Evolutionary conservation across 768 basidiomycete genomes (phyloP), one percentile per base, ranked within the genome.

Genomic region (Rhodotorula babjevae): DNA sequence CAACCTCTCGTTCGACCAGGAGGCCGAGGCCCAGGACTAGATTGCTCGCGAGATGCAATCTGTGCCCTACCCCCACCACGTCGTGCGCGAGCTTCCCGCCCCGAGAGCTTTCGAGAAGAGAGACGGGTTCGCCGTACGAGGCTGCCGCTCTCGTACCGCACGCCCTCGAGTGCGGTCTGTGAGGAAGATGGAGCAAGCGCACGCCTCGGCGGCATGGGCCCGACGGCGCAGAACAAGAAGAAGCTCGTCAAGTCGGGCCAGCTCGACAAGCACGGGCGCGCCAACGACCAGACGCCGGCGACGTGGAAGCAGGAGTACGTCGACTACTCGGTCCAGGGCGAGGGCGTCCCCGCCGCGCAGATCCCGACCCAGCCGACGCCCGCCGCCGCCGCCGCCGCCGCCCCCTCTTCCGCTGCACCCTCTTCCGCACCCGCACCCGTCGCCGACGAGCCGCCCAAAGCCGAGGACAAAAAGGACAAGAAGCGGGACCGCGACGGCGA

Each of bases 141-240:
- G n/a, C n/a, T n/a, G n/a, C n/a, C n/a, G n/a, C n/a, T n/a, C n/a
- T n/a, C n/a, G n/a, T n/a, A n/a, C n/a, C n/a, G n/a, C n/a, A n/a
- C n/a, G n/a, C n/a, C n/a, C n/a, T n/a, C n/a, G n/a, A n/a, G n/a
- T n/a, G n/a, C n/a, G n/a, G n/a, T n/a, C n/a, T n/a, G n/a, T n/a
- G n/a, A n/a, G n/a, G n/a, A n/a, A n/a, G n/a, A n/a, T n/a, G n/a
- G n/a, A n/a, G n/a, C n/a, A n/a, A n/a, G n/a, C n/a, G n/a, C 36
- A 36, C 44, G 96, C 68, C 88, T 94, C 74, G 98, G 96, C 96
- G 96, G 96, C 62, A 87, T 98, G 63, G 96, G 96, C n/a, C 96
- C 96, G 31, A n/a, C 56, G 16, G 95, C 96, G 65, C 90, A 95
- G 81, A 98, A 98, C 86, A 99, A 98, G 85, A 97, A 95, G 85